Percentiles rank a stretch among this genome's conserved stretches.
Conservation (phyloP, 441 rosid genomes). For the Populus hybrid region DNA sequence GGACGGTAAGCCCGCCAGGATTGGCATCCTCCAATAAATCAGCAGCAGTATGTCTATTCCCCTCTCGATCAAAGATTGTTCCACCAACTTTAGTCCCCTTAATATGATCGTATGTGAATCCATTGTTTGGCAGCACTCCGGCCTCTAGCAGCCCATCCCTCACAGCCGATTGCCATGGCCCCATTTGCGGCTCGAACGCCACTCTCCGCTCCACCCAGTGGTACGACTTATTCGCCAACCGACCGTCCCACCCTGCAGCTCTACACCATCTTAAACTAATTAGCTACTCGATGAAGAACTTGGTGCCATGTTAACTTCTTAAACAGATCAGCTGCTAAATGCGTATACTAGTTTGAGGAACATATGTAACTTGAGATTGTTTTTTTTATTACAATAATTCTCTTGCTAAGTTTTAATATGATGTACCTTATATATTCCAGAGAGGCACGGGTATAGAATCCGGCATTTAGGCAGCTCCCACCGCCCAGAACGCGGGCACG, state of each 20-base stretch:
- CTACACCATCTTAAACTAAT: constrained; percentile 23
- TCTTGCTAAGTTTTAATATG: not conserved
- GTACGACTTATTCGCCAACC: constrained; percentile 69
- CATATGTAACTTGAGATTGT: not conserved
- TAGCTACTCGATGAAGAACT: too few relatives aligned
- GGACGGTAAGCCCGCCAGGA: constrained; percentile 55
- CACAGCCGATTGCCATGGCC: constrained; percentile 80
- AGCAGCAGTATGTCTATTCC: constrained; percentile 77
- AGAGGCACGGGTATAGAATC: constrained; percentile 72
- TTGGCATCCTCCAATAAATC: constrained; percentile 60
- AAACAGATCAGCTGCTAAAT: too few relatives aligned
- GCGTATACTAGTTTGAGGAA: too few relatives aligned
- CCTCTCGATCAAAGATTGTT: constrained; percentile 63
- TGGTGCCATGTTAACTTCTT: too few relatives aligned
- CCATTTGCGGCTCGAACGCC: constrained; percentile 60
- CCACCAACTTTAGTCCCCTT: constrained; percentile 87
- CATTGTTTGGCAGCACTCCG: constrained; percentile 71
- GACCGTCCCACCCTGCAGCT: constrained; percentile 63
- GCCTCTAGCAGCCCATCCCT: constrained; percentile 69
- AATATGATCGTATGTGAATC: constrained; percentile 85
- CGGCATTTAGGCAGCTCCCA: constrained; percentile 72
- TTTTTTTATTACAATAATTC: not conserved
- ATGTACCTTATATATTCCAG: constrained; percentile 52
- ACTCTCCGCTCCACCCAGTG: constrained; percentile 70
- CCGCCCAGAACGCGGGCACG: constrained; percentile 84